phyloP scores from a whole-genome alignment of 2,329 filamentous ascomycete genomes.

The Aspergillus ochraceoroseus region DNA sequence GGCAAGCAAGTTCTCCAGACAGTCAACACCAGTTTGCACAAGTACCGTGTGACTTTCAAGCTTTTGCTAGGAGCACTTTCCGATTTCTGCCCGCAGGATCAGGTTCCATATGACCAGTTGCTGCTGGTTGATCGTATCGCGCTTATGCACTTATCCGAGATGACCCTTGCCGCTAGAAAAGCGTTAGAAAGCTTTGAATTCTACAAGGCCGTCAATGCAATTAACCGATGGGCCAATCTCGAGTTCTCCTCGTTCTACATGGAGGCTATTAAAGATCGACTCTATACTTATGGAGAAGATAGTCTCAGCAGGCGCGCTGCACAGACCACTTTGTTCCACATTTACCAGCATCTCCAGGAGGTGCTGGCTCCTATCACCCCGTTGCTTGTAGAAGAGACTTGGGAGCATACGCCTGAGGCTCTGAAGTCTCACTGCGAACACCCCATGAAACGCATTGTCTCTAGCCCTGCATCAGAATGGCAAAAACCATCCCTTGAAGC shows the following conservation, averaged over 20 bases:
- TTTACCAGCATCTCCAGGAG: constrained; percentile 67
- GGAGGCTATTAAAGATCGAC: constrained; percentile 81
- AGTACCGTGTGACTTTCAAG: constrained; percentile 84
- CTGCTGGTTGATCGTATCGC: constrained; percentile 68
- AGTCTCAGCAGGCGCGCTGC: constrained; percentile 56
- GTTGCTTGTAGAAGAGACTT: constrained; percentile 79
- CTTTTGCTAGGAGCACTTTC: constrained; percentile 77
- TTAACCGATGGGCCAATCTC: constrained; percentile 76
- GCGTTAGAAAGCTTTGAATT: constrained; percentile 73
- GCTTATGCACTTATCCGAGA: constrained; percentile 64
- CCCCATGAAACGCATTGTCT: constrained; percentile 41
- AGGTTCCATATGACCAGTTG: constrained; percentile 45
- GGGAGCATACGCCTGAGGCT: constrained; percentile 66
- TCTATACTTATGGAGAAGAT: constrained; percentile 74
- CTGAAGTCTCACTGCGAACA: constrained; percentile 52
- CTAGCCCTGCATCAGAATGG: constrained; percentile 33
- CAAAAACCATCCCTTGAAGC: constrained; percentile 47
- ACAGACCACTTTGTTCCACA: constrained; percentile 54
- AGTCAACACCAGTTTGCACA: constrained; percentile 71
- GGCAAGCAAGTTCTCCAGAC: constrained; percentile 71
- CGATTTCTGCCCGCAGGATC: constrained; percentile 46
- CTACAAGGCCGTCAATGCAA: constrained; percentile 64
- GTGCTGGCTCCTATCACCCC: constrained; percentile 80
- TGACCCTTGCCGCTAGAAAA: constrained; percentile 59
- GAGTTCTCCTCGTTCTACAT: constrained; percentile 93